A percentile compares a stretch with the other conserved stretches of the same genome.
Conservation (phyloP, 805 yeast species). For the Yarrowia deformans region DNA sequence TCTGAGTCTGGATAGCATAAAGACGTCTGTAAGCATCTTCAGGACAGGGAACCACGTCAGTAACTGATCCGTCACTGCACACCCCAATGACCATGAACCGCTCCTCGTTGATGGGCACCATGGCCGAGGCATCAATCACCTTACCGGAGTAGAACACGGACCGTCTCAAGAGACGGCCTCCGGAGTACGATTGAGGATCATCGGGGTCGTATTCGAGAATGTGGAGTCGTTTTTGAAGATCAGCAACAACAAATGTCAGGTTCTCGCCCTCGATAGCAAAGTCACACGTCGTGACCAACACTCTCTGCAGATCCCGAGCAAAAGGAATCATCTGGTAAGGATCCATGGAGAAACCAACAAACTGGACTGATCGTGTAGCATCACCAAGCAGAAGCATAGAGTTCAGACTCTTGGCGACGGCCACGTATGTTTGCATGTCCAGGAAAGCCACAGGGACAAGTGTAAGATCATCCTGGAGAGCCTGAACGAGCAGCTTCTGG, state of each 20-base stretch:
- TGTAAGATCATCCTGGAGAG: constrained; percentile 81
- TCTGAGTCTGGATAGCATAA: constrained; percentile 85
- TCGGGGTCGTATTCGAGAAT: constrained; percentile 90
- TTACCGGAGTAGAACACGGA: constrained; percentile 75
- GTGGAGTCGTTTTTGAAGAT: constrained; percentile 70
- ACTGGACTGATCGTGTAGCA: constrained; percentile 73
- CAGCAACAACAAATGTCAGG: constrained; percentile 70
- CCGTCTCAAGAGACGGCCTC: constrained; percentile 73
- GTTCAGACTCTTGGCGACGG: constrained; percentile 82
- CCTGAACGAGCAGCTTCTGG: constrained; percentile 78
- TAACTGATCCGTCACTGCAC: constrained; percentile 80
- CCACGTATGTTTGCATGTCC: constrained; percentile 80
- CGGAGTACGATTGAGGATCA: constrained; percentile 81
- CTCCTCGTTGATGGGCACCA: constrained; percentile 44
- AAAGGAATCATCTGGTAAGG: constrained; percentile 85
- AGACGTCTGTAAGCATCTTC: constrained; percentile 81
- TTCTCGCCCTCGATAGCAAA: constrained; percentile 76
- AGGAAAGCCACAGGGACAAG: constrained; percentile 93
- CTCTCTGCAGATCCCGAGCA: constrained; percentile 72
- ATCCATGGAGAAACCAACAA: constrained; percentile 92
- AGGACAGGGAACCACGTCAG: constrained; percentile 72
- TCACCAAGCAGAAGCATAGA: constrained; percentile 85
- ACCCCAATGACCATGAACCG: constrained; percentile 67
- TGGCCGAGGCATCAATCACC: constrained; percentile 47
- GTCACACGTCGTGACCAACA: constrained; percentile 76